Evolutionary conservation across 331 rosid genomes (phyloP).

Genomic region (Quercus tomentella): DNA sequence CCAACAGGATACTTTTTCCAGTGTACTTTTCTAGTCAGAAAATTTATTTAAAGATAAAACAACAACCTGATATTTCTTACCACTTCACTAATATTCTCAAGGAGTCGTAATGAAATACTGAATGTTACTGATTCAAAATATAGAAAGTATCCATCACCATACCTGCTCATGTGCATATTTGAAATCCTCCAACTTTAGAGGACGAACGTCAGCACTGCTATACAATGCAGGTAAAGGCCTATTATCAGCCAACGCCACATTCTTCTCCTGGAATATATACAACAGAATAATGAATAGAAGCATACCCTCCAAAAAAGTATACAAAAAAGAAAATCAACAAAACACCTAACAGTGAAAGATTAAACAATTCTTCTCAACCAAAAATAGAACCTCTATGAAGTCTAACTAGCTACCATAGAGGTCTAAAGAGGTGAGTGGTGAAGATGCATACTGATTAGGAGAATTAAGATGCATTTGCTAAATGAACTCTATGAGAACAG

Average conservation of each 20-base stretch:
- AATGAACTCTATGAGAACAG: background rate
- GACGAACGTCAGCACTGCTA: conserved; percentile 63
- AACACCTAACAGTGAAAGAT: background rate
- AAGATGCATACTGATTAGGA: background rate
- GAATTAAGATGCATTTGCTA: background rate
- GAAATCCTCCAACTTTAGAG: conserved; percentile 84
- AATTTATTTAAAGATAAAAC: too few species aligned
- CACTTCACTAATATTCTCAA: background rate
- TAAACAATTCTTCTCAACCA: background rate
- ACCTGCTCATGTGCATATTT: conserved; percentile 92
- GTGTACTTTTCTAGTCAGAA: too few species aligned
- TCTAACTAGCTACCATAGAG: background rate
- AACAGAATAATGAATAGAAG: conserved; percentile 6
- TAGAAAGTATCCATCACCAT: background rate
- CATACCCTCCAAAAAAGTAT: background rate
- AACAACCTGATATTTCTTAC: background rate
- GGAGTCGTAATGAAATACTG: background rate
- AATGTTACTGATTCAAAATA: background rate
- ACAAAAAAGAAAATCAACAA: too few species aligned
- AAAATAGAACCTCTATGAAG: background rate
- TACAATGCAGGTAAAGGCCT: conserved; percentile 63
- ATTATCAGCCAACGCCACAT: conserved; percentile 53
- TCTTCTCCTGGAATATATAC: conserved; percentile 59
- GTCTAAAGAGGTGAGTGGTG: background rate
- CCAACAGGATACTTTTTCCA: too few species aligned